phyloP scores from a whole-genome alignment of 192 early-diverging fungal species.

The Podochytrium sp. region DNA sequence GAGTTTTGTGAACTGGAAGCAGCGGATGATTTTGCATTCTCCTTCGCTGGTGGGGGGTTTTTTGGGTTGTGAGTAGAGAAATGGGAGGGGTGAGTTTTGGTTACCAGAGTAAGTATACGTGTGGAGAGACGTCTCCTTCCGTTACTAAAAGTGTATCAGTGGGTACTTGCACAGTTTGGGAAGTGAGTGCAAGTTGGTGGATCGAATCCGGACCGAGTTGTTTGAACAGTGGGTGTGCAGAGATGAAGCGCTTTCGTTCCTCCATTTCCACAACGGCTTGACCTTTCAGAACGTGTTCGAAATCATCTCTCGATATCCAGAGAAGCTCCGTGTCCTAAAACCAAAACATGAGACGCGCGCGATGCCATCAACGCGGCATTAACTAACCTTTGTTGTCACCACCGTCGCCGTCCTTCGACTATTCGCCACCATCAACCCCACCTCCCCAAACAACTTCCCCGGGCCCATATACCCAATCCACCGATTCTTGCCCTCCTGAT shows the following conservation, averaged over 20 bases:
- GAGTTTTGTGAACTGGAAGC: background rate
- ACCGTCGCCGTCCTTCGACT: background rate
- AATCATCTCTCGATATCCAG: slow-evolving; percentile 20
- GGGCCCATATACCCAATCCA: background rate
- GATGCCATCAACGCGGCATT: too few relatives aligned
- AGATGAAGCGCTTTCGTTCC: slow-evolving; percentile 2
- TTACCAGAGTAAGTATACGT: slow-evolving; percentile 10
- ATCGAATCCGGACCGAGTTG: background rate
- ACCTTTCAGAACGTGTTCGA: slow-evolving; percentile 8
- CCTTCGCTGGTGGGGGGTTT: background rate
- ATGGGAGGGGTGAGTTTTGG: too few relatives aligned
- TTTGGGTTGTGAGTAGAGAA: background rate
- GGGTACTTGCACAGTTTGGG: background rate
- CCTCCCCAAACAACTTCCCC: slow-evolving; percentile 1
- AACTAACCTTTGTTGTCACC: background rate
- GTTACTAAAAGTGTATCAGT: background rate
- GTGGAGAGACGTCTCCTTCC: slow-evolving; percentile 2
- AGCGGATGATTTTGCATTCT: background rate
- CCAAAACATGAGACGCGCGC: too few relatives aligned
- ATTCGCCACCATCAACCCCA: slow-evolving; percentile 1
- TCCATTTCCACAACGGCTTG: slow-evolving; percentile 9
- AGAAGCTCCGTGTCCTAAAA: slow-evolving; percentile 21
- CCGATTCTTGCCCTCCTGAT: background rate
- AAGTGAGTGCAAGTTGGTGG: background rate
- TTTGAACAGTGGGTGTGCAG: background rate